Evolutionary conservation across 352 stramenopile species (phyloP).

Genomic region (Pythium coloratum): DNA sequence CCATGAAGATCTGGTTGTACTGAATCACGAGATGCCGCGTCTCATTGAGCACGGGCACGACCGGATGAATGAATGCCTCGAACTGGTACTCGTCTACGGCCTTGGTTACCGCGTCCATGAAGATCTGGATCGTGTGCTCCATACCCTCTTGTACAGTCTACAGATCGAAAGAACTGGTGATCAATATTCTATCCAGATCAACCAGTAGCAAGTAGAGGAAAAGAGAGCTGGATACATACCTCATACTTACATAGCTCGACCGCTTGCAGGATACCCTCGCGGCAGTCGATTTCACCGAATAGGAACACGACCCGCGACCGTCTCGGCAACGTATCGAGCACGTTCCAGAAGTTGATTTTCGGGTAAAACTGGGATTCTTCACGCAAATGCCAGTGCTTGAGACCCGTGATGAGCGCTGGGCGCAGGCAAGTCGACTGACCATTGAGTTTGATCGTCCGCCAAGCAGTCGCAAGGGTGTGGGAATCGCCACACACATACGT

Average conservation of each 20-base stretch:
- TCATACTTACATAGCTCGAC: constrained; percentile 89
- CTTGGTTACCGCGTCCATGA: constrained; percentile 62
- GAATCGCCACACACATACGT: constrained; percentile 93
- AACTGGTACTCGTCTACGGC: constrained; percentile 64
- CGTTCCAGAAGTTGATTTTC: constrained; percentile 88
- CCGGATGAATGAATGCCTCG: constrained; percentile 79
- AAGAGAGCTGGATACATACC: constrained; percentile 30
- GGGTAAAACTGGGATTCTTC: constrained; percentile 90
- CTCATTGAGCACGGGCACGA: constrained; percentile 89
- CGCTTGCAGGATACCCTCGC: constrained; percentile 89
- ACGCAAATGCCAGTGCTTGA: constrained; percentile 94
- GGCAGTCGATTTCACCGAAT: constrained; percentile 96
- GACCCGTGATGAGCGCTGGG: constrained; percentile 88
- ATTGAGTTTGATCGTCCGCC: constrained; percentile 55
- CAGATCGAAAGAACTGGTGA: background rate
- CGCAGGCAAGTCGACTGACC: constrained; percentile 27
- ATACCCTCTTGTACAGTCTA: constrained; percentile 82
- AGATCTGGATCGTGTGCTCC: constrained; percentile 72
- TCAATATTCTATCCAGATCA: background rate
- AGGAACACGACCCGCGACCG: constrained; percentile 86
- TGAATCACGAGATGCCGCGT: constrained; percentile 77
- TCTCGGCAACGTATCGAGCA: constrained; percentile 52
- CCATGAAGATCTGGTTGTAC: constrained; percentile 81
- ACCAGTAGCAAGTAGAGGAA: no score
- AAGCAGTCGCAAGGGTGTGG: constrained; percentile 88